Conservation (phyloP, 371 early-diverging fungal species). For the Mucor saturninus region DNA sequence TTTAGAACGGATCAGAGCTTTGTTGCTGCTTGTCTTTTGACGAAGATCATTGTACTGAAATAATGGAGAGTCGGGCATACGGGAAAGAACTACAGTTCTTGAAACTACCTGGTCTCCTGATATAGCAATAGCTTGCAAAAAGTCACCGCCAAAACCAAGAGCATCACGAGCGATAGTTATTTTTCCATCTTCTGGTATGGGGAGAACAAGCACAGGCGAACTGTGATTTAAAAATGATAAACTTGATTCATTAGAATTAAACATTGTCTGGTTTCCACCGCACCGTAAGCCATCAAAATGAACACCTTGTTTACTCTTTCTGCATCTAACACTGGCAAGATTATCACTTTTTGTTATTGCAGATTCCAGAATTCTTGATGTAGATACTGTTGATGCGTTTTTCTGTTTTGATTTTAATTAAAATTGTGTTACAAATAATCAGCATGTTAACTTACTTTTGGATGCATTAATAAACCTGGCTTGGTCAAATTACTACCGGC, state of each 20-base stretch:
- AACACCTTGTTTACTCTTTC: not conserved
- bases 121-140: conserved; percentile 35
- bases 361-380: not conserved
- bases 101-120: conserved; percentile 38
- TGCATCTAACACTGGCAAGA: not conserved
- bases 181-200: conserved; percentile 21
- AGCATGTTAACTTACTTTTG: conserved; percentile 41
- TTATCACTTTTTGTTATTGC: not conserved
- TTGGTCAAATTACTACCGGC: conserved; percentile 55
- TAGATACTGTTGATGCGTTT: not conserved
- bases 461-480: conserved; percentile 54
- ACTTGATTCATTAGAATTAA: not conserved
- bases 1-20: conserved; percentile 34
- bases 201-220: conserved; percentile 20
- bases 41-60: conserved; percentile 22
- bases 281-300: not conserved
- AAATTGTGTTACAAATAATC: not conserved
- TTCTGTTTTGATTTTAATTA: not conserved
- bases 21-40: conserved; percentile 16
- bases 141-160: conserved; percentile 34
- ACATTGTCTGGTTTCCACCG: not conserved
- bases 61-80: not conserved
- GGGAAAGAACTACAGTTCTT: conserved; percentile 15
- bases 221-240: conserved; percentile 36
- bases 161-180: conserved; percentile 26